phyloP scores from a whole-genome alignment of 2,329 filamentous ascomycete species.

The Hirsutella rhossiliensis region DNA sequence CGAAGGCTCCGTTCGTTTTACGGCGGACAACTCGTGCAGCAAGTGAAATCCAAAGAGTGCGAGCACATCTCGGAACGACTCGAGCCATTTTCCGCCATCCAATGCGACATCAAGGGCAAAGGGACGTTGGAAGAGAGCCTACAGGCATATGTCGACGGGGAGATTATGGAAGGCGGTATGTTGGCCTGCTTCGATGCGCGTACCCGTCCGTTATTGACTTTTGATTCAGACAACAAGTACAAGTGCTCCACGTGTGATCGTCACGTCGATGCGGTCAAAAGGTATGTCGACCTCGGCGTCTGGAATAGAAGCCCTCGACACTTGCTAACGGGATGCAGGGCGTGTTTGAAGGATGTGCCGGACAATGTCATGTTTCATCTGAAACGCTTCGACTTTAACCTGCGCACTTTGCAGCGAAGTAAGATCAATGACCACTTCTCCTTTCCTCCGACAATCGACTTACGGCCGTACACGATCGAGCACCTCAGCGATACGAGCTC shows the following conservation, averaged over 20 bases:
- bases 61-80: slow-evolving; percentile 82
- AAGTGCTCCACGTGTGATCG: slow-evolving; percentile 84
- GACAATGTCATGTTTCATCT: slow-evolving; percentile 93
- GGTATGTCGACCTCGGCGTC: slow-evolving; percentile 28
- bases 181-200: not conserved
- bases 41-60: slow-evolving; percentile 92
- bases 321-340: slow-evolving; percentile 32
- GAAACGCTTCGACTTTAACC: slow-evolving; percentile 76
- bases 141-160: slow-evolving; percentile 89
- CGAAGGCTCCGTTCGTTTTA: slow-evolving; percentile 71
- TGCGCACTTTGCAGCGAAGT: slow-evolving; percentile 63
- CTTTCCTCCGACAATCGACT: slow-evolving; percentile 74
- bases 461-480: slow-evolving; percentile 83
- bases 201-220: not conserved
- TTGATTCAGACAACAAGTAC: slow-evolving; percentile 78
- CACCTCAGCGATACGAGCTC: slow-evolving; percentile 55
- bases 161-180: slow-evolving; percentile 82
- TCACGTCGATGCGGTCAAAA: slow-evolving; percentile 87
- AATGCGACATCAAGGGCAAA: slow-evolving; percentile 94
- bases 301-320: not conserved
- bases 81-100: slow-evolving; percentile 88
- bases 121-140: slow-evolving; percentile 72
- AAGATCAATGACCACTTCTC: slow-evolving; percentile 96
- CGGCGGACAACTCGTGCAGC: slow-evolving; percentile 82
- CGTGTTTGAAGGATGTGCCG: slow-evolving; percentile 83